Evolutionary conservation across 106 monocot species (phyloP).

Genomic region (Gastrodia elata): DNA sequence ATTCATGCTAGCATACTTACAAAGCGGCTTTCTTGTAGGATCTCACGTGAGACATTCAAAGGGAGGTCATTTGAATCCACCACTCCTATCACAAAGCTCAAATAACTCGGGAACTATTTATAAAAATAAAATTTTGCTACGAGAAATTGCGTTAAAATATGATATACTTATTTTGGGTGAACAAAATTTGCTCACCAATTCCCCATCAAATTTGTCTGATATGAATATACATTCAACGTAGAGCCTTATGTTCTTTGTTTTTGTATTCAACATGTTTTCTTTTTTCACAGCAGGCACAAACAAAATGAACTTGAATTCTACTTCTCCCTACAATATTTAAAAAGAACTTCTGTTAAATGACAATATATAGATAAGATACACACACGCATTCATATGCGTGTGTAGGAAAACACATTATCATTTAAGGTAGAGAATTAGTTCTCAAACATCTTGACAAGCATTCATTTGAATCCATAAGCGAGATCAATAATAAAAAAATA

Average conservation of each 20-base stretch:
- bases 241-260: slow-evolving; percentile 93
- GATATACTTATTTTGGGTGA: background rate
- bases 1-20: slow-evolving; percentile 28
- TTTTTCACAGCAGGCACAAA: slow-evolving; percentile 73
- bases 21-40: slow-evolving; percentile 96
- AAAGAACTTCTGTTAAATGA: no score
- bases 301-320: slow-evolving; percentile 90
- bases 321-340: slow-evolving; percentile 74
- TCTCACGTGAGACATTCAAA: slow-evolving; percentile 97
- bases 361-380: no score
- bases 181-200: slow-evolving; percentile 45
- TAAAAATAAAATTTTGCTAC: slow-evolving; percentile 4
- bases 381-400: no score
- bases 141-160: background rate
- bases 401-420: no score
- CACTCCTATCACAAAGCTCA: slow-evolving; percentile 95
- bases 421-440: no score
- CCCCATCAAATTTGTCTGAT: slow-evolving; percentile 97
- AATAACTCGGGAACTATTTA: slow-evolving; percentile 80
- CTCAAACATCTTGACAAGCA: no score
- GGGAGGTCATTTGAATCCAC: slow-evolving; percentile 99
- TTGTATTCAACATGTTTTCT: slow-evolving; percentile 52
- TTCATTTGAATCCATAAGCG: no score
- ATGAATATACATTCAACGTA: slow-evolving; percentile 97
- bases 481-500: no score